Base-by-base conservation (phyloP, 2,329 filamentous ascomycete species). In the Colletotrichum melonis region DNA sequence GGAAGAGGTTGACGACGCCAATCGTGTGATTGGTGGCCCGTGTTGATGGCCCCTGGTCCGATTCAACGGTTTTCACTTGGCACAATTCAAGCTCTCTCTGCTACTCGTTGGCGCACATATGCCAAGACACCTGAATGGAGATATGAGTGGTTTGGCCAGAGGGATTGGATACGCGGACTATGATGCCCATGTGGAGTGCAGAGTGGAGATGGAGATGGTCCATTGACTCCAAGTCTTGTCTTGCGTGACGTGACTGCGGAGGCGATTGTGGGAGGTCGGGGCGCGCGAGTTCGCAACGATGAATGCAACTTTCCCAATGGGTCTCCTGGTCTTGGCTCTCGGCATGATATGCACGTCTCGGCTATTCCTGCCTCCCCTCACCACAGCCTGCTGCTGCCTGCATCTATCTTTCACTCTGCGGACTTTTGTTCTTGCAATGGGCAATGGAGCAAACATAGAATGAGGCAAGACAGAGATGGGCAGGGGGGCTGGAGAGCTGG, bases 61-160 rank as follows among this genome's bases (percentile, higher is more conserved):
- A 28, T 57, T 70, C 55, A 70, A 62, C 55, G 67, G 49, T 49
- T 54, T 63, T 52, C 26, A 8, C 35, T 64, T 73, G 70, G 70
- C 67, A 49, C 60, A 65, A 52, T 65, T 63, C 59, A 69, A 69
- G 69, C 66, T 69, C 59, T 46, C 49, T 32, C 35, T 55, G 42
- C 66, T 64, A 69, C 70, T 72, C 66, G 70, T 46, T 42, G 49
- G 35, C 42, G 11, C 46, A 32, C 56, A 38, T 26, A 24, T 32
- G 70, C 70, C 70, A 73, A 73, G 70, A 26, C 63, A 14, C 46
- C 55, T 42, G 11, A 5, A 55, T 26, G 42, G 35, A 26, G 24
- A 28, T 32, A 42, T 12, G 46, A 26, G 22, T 30, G 28, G 28
- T 30, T 28, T 19, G 16, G 9, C 26, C 26, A 32, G 4, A 16